Base-by-base conservation (phyloP, 2,329 filamentous ascomycete species). In the Cercospora canescens region DNA sequence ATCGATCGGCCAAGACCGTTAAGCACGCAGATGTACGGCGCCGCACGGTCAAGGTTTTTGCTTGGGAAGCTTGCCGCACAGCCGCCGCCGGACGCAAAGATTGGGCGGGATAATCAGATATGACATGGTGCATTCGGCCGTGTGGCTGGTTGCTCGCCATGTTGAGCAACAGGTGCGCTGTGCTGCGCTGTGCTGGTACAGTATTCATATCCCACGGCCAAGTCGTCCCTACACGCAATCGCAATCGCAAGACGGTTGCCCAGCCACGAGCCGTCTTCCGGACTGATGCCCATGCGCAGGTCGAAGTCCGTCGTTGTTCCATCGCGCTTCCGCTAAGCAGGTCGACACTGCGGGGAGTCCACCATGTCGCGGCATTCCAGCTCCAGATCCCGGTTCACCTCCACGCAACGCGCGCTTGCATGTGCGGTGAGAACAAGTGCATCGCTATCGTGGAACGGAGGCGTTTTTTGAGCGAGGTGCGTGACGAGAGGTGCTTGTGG, bases 51-150 rank as follows among this genome's bases (percentile, higher is more conserved):
- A 50, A 60, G 58, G 41, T 26, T 52, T 18, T 18, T 61, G 59
- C 59, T 61, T 61, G 59, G 21, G 30, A 52, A 35, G 59, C 59
- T 61, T 61, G 39, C 39, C 37, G 57, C 45, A 12, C 11, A 26
- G 26, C 26, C 52, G 52, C 28, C 50, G 9, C 14, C 9, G n/a
- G 52, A 28, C n/a, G 18, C 41, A 24, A 16, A 54, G 50, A 30
- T 24, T 54, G 50, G 41, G 50, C 50, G n/a, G 50, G 14, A 54
- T 54, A 30, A n/a, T n/a, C n/a, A 45, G 45, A 24, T 6, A 50
- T 50, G 45, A 50, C 45, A 50, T 50, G 45, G 45, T 21, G 4
- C 18, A 50, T 50, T 21, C 45, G 12, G 18, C 14, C 18, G 18
- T 24, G 45, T 28, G 21, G 45, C 45, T 45, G 41, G 41, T 45